phyloP scores from a whole-genome alignment of 371 early-diverging fungal genomes.

The Coemansia sp. region DNA sequence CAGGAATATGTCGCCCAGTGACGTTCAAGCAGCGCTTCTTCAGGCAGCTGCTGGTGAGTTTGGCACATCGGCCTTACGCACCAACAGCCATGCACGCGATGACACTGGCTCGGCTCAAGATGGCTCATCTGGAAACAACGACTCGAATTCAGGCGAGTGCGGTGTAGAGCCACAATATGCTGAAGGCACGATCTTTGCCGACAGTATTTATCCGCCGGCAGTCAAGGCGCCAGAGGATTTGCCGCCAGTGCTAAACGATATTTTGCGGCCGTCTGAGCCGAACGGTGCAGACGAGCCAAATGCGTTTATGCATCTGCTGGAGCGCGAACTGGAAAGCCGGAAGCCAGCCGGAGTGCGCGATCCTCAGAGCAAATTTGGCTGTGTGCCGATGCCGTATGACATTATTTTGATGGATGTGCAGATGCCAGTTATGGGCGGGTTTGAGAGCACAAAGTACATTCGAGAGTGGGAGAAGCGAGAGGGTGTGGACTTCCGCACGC shows the following conservation, averaged over 20 bases:
- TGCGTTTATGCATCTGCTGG: constrained; percentile 2
- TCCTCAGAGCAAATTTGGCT: constrained; percentile 29
- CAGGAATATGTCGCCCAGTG: not conserved
- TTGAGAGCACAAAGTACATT: constrained; percentile 71
- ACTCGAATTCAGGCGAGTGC: not conserved
- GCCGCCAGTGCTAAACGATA: constrained; percentile 32
- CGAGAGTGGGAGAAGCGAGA: constrained; percentile 61
- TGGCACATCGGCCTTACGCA: not conserved
- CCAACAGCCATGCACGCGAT: constrained; percentile 4
- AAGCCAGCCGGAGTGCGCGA: constrained; percentile 48
- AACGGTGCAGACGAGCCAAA: not conserved
- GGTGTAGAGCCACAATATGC: constrained; percentile 15
- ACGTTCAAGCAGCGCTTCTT: not conserved
- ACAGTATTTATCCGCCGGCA: constrained; percentile 45
- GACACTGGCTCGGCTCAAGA: not conserved
- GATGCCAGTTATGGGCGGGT: constrained; percentile 72
- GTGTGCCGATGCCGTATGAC: constrained; percentile 59
- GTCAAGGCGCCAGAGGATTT: constrained; percentile 38
- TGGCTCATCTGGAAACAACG: not conserved
- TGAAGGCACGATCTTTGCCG: constrained; percentile 45
- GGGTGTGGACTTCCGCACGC: constrained; percentile 57
- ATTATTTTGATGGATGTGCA: constrained; percentile 79
- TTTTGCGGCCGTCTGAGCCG: constrained; percentile 17
- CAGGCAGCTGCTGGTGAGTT: not conserved
- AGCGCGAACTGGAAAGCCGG: constrained; percentile 22